Conservation (phyloP, 1,284 basidiomycete genomes). For the Vanrija humicola region DNA sequence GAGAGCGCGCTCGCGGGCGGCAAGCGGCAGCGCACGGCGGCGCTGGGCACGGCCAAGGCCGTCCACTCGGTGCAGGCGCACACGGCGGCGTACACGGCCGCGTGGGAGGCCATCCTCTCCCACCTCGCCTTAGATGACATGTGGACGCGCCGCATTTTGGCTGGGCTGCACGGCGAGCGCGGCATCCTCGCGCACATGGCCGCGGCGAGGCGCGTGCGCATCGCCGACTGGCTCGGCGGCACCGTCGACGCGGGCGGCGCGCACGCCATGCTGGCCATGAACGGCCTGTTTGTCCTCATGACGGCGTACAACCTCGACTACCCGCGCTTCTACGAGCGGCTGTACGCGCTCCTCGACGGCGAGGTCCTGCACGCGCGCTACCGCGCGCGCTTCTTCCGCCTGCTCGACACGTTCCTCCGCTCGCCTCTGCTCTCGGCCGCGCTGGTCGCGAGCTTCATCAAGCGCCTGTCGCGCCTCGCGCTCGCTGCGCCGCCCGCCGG, state of each 20-base stretch:
- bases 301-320: conserved; percentile 94
- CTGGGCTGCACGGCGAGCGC: conserved; percentile 40
- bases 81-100: conserved; percentile 28
- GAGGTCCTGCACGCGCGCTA: conserved; percentile 88
- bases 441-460: conserved; percentile 89
- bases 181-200: conserved; percentile 45
- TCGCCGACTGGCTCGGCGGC: conserved; percentile 91
- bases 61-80: conserved; percentile 35
- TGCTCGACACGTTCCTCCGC: conserved; percentile 83
- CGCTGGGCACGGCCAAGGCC: conserved; percentile 32
- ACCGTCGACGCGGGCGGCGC: conserved; percentile 83
- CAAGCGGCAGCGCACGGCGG: conserved; percentile 35
- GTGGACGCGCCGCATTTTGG: conserved; percentile 38
- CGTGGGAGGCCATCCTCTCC: conserved; percentile 37
- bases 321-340: conserved; percentile 88
- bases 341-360: conserved; percentile 83
- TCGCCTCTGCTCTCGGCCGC: conserved; percentile 88
- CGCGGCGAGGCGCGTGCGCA: conserved; percentile 58
- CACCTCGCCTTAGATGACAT: conserved; percentile 22
- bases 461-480: conserved; percentile 79
- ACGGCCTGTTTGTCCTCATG: conserved; percentile 87
- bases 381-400: conserved; percentile 88
- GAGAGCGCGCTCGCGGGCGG: conserved; percentile 37
- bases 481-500: conserved; percentile 84
- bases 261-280: conserved; percentile 84